Conservation (phyloP, 345 rosid genomes). For the Lepidium aucheri region DNA sequence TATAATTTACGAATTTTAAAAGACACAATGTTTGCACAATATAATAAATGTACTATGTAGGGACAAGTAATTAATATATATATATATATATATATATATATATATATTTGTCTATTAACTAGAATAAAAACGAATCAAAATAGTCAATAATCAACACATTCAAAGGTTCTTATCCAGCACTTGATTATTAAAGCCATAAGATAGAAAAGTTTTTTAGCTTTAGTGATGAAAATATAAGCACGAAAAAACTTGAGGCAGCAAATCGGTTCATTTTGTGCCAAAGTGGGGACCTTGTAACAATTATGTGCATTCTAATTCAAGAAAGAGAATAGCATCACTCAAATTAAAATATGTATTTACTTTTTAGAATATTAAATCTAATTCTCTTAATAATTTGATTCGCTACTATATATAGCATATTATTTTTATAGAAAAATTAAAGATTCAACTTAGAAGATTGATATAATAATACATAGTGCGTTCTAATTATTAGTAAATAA, state of each 20-base stretch:
- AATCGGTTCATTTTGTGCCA: slow-evolving; percentile 8
- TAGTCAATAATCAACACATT: neutral
- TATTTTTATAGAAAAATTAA: neutral
- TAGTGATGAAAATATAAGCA: neutral
- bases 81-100: neutral
- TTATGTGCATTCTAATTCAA: slow-evolving; percentile 5
- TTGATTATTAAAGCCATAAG: neutral
- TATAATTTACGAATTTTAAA: neutral
- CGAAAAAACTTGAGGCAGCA: slow-evolving; percentile 17
- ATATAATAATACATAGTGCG: slow-evolving; percentile 2
- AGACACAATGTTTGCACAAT: neutral
- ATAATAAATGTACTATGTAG: neutral
- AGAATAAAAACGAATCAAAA: neutral
- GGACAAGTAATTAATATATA: neutral
- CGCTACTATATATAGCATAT: slow-evolving; percentile 5
- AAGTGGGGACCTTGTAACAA: slow-evolving; percentile 12
- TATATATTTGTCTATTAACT: neutral
- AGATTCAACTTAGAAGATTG: neutral
- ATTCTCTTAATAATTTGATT: neutral
- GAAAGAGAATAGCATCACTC: neutral
- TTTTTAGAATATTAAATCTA: neutral
- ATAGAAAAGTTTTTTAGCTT: slow-evolving; percentile 6
- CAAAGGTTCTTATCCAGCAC: neutral
- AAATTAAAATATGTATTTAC: neutral
- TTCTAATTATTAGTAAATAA: slow-evolving; percentile 15